Base-by-base conservation (phyloP, 2,329 filamentous ascomycete species). In the Knufia fluminis region DNA sequence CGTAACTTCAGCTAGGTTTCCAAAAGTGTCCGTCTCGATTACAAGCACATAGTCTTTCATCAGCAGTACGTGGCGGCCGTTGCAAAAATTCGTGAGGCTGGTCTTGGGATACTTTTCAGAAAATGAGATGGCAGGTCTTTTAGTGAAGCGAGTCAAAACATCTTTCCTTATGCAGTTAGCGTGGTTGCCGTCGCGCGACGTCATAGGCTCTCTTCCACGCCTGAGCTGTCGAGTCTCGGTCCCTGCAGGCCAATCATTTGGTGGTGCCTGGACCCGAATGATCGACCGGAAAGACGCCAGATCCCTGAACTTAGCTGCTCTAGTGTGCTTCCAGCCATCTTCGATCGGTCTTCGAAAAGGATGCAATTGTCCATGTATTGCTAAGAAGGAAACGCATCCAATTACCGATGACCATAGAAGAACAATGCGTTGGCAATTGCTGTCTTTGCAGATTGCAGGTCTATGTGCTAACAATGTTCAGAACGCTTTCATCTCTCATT, bases 1-100 rank as follows among this genome's bases (percentile, higher is more conserved):
- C 63, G 64, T 67, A 68, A 63, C 63, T 66, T 57, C 56, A 54
- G 51, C 54, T 57, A 57, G 54, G 39, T 49, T 45, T 26, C 39
- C 52, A 40, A 24, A 39, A 40, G 8, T 23, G n/a, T 48, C 23
- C 22, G 19, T 40, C 45, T 48, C 26, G 23, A 48, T 40, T 39
- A 20, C 23, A 26, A 28, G 3, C 26, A 16, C 19, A 22, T n/a
- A 31, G 22, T 40, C 35, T 31, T 40, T 39, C 45, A 48, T 48
- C 54, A 52, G 50, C 56, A 60, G 54, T 58, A 58, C 12, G 17
- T 45, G 24, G 20, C 26, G 23, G 23, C n/a, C 22, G 12, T 24
- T 19, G 56, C 49, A 51, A 50, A 28, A 59, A 59, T 56, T 42
- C 54, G 50, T 53, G 56, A 55, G 57, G 57, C 48, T 59, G 57